These are phyloP conservation scores for Rossbeevera mucosa DNA, from an alignment of 768 basidiomycete genomes.

Conservation along the genomic window DNA sequence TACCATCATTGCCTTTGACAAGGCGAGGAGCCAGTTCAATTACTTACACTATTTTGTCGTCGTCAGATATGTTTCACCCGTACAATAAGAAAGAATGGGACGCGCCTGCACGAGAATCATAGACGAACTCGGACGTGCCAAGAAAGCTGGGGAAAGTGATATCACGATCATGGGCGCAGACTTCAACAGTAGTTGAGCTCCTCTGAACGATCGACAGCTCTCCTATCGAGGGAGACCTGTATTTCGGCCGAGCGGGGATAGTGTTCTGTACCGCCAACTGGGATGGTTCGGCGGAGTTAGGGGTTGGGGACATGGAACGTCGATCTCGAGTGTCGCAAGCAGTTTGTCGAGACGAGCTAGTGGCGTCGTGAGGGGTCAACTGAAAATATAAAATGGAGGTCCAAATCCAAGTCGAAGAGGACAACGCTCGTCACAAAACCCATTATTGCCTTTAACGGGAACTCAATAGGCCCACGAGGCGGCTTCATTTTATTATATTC, in stretches of 20 bases:
- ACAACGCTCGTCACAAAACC: not conserved
- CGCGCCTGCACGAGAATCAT: slow-evolving; percentile 69
- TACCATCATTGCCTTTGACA: slow-evolving; percentile 8
- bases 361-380: not conserved
- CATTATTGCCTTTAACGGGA: slow-evolving; percentile 4
- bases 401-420: not conserved
- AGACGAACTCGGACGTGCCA: slow-evolving; percentile 55
- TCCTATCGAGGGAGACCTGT: slow-evolving; percentile 15
- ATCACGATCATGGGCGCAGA: slow-evolving; percentile 63
- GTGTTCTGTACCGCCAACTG: not conserved
- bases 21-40: not conserved
- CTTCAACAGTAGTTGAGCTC: slow-evolving; percentile 59
- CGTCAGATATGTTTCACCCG: slow-evolving; percentile 5
- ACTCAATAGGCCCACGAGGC: not conserved
- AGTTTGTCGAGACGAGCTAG: not conserved
- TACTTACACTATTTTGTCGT: slow-evolving; percentile 25
- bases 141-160: slow-evolving; percentile 39
- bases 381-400: not conserved
- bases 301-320: slow-evolving; percentile 10
- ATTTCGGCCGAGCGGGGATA: not conserved
- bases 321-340: not conserved
- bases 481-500: slow-evolving; percentile 1
- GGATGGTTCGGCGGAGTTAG: not conserved
- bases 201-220: slow-evolving; percentile 35
- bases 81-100: slow-evolving; percentile 11